Conservation (phyloP, 2,329 filamentous ascomycete genomes). For the Trichoderma afroharzianum region DNA sequence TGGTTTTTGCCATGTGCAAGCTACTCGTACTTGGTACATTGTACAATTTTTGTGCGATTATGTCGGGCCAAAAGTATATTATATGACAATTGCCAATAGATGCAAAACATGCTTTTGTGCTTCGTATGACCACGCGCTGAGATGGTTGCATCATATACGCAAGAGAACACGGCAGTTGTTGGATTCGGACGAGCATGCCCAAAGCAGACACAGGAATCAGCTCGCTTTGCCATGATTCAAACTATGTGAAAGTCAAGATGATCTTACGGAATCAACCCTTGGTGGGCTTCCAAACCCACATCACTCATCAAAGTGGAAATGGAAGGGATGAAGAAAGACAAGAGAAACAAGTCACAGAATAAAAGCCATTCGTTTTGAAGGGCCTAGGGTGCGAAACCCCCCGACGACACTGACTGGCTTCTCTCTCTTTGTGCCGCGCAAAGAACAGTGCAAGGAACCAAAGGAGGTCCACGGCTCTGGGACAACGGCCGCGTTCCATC, state of each 20-base stretch:
- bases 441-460: neutral
- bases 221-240: neutral
- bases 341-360: neutral
- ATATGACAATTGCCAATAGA: neutral
- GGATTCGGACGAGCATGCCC: neutral
- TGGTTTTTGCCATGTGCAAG: neutral
- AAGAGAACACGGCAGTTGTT: neutral
- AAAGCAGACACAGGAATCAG: neutral
- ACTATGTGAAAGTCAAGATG: neutral
- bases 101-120: constrained; percentile 3
- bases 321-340: neutral
- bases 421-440: neutral
- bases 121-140: neutral
- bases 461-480: neutral
- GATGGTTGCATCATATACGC: constrained; percentile 3
- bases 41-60: neutral
- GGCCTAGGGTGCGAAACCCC: constrained; percentile 1
- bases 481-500: constrained; percentile 2
- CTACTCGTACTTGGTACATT: neutral
- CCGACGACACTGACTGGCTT: neutral
- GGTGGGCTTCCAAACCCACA: neutral
- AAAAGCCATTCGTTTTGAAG: neutral
- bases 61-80: constrained; percentile 3
- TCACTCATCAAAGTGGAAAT: neutral
- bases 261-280: neutral